Evolutionary conservation across 345 rosid species (phyloP).

Genomic region (Pistacia atlantica): DNA sequence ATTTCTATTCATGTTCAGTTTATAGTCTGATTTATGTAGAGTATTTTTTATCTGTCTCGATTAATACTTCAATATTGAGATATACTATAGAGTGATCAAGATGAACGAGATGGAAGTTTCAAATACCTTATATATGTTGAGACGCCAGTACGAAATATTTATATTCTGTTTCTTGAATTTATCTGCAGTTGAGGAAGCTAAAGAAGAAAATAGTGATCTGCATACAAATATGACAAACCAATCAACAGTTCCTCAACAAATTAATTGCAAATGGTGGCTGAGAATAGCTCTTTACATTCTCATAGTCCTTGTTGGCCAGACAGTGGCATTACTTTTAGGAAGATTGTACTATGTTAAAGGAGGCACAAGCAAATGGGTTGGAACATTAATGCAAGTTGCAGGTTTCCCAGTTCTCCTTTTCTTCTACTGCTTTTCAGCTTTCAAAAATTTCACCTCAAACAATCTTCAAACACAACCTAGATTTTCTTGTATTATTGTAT

Average conservation of each 20-base stretch:
- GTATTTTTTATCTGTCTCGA: too few species aligned
- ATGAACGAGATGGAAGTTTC: too few species aligned
- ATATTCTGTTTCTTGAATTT: conserved; percentile 23
- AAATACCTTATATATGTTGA: too few species aligned
- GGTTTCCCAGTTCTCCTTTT: conserved; percentile 49
- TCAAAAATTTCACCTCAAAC: not conserved
- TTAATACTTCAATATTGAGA: too few species aligned
- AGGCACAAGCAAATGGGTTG: conserved; percentile 46
- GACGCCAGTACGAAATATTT: too few species aligned
- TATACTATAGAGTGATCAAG: too few species aligned
- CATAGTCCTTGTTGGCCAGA: conserved; percentile 35
- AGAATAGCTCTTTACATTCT: conserved; percentile 31
- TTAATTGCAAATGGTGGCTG: conserved; percentile 35
- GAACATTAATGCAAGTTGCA: conserved; percentile 28
- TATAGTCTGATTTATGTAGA: too few species aligned
- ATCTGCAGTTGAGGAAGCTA: conserved; percentile 16
- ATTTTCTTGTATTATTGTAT: not conserved
- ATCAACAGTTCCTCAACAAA: not conserved
- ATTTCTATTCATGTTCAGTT: too few species aligned
- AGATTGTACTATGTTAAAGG: conserved; percentile 43
- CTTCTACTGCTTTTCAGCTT: conserved; percentile 15
- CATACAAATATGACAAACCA: not conserved
- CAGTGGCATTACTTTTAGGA: conserved; percentile 35
- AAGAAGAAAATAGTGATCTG: conserved; percentile 15
- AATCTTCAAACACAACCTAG: not conserved